phyloP scores from a whole-genome alignment of 805 yeast species.

The Kregervanrija delftensis region DNA sequence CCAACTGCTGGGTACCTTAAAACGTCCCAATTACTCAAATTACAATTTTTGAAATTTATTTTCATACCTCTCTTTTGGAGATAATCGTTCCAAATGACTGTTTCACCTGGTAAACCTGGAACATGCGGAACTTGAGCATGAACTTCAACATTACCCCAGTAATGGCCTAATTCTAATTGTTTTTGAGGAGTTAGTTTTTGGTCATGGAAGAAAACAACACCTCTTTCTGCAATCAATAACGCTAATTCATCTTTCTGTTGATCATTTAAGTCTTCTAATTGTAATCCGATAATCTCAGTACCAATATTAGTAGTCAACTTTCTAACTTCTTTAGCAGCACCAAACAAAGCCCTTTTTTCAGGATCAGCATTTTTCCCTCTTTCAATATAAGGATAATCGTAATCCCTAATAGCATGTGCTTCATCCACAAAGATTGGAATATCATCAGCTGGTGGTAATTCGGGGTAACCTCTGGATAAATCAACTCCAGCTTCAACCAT shows the following conservation, averaged over 20 bases:
- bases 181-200: slow-evolving; percentile 38
- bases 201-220: slow-evolving; percentile 44
- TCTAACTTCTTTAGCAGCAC: slow-evolving; percentile 34
- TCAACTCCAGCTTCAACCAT: slow-evolving; percentile 31
- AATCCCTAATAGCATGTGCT: slow-evolving; percentile 30
- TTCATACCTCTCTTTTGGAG: slow-evolving; percentile 19
- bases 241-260: slow-evolving; percentile 42
- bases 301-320: slow-evolving; percentile 41
- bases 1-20: slow-evolving; percentile 7
- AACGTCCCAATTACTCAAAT: slow-evolving; percentile 15
- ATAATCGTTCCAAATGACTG: slow-evolving; percentile 37
- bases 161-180: slow-evolving; percentile 38
- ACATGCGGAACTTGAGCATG: slow-evolving; percentile 32
- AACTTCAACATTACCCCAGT: slow-evolving; percentile 38
- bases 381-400: slow-evolving; percentile 28
- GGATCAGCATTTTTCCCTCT: slow-evolving; percentile 33
- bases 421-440: slow-evolving; percentile 37
- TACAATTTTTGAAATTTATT: slow-evolving; percentile 14
- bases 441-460: slow-evolving; percentile 25
- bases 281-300: slow-evolving; percentile 43
- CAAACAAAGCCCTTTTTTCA: slow-evolving; percentile 33
- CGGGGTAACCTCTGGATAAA: slow-evolving; percentile 33
- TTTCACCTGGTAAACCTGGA: slow-evolving; percentile 31
- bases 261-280: slow-evolving; percentile 35
- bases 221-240: slow-evolving; percentile 39